These are phyloP conservation scores for Saccharomyces mikatae DNA, from an alignment of 805 yeast genomes.

Conservation along the genomic window DNA sequence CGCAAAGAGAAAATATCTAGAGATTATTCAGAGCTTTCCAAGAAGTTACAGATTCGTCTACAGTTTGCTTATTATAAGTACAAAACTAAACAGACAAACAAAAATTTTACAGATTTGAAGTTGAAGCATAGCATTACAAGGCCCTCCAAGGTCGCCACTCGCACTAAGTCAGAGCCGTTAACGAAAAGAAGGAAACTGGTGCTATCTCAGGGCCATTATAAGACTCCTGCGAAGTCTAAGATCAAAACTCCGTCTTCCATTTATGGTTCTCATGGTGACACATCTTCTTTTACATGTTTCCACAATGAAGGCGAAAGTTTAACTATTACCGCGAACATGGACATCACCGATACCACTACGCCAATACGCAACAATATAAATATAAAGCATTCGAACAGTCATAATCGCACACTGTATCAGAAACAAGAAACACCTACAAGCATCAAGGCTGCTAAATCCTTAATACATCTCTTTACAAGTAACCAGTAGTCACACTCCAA, in stretches of 20 bases:
- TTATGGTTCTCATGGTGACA: slow-evolving; percentile 1
- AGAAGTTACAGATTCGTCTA: slow-evolving; percentile 39
- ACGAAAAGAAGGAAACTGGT: slow-evolving; percentile 19
- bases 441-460: slow-evolving; percentile 31
- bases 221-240: slow-evolving; percentile 15
- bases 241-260: neutral
- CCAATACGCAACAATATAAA: slow-evolving; percentile 7
- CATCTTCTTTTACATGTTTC: slow-evolving; percentile 3
- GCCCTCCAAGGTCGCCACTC: neutral
- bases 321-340: slow-evolving; percentile 1
- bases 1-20: neutral
- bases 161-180: neutral
- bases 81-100: slow-evolving; percentile 38
- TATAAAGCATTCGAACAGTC: neutral
- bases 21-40: slow-evolving; percentile 12
- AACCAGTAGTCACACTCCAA: slow-evolving; percentile 4
- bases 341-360: slow-evolving; percentile 3
- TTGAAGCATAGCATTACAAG: slow-evolving; percentile 2
- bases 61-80: slow-evolving; percentile 47
- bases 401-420: neutral
- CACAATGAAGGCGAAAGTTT: neutral
- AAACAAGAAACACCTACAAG: slow-evolving; percentile 28
- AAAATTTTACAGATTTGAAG: slow-evolving; percentile 15
- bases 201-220: slow-evolving; percentile 25
- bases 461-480: slow-evolving; percentile 27